Conservation (phyloP, 495 filamentous ascomycete species). For the Xanthoparmelia taractica region DNA sequence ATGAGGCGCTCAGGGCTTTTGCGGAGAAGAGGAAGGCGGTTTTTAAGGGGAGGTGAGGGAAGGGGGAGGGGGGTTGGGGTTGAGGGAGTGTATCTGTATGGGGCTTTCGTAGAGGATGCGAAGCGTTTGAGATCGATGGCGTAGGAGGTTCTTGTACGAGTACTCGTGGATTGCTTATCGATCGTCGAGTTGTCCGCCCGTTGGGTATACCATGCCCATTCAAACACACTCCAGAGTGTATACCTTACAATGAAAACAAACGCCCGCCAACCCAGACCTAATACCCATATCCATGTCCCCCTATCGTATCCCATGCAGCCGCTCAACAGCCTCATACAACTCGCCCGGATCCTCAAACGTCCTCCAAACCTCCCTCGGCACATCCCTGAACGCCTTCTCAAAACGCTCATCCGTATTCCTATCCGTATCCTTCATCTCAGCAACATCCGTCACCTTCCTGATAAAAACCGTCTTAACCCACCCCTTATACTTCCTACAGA, state of each 20-base stretch:
- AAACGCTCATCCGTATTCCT: constrained; percentile 72
- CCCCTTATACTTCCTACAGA: constrained; percentile 49
- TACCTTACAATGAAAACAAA: not conserved
- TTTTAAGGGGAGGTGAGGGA: constrained; percentile 17
- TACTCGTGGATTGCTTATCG: not conserved
- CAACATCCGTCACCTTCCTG: constrained; percentile 70
- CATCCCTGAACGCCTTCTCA: constrained; percentile 69
- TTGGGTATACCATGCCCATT: not conserved
- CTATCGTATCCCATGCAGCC: constrained; percentile 29
- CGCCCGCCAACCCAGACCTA: not conserved
- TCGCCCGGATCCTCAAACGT: constrained; percentile 72
- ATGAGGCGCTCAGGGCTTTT: constrained; percentile 36
- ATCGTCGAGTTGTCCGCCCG: not conserved
- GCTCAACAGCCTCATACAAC: constrained; percentile 43
- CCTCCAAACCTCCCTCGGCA: constrained; percentile 65
- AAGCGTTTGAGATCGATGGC: not conserved
- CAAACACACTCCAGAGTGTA: not conserved
- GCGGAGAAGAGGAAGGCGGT: constrained; percentile 27
- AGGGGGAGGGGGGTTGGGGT: not conserved
- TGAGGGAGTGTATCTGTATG: not conserved
- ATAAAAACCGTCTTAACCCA: constrained; percentile 81
- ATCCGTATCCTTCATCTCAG: constrained; percentile 54
- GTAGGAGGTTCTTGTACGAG: not conserved
- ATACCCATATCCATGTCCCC: not conserved
- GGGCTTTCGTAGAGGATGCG: not conserved